Evolutionary conservation across 1,284 basidiomycete genomes (phyloP).

Genomic region (Amylostereum areolatum): DNA sequence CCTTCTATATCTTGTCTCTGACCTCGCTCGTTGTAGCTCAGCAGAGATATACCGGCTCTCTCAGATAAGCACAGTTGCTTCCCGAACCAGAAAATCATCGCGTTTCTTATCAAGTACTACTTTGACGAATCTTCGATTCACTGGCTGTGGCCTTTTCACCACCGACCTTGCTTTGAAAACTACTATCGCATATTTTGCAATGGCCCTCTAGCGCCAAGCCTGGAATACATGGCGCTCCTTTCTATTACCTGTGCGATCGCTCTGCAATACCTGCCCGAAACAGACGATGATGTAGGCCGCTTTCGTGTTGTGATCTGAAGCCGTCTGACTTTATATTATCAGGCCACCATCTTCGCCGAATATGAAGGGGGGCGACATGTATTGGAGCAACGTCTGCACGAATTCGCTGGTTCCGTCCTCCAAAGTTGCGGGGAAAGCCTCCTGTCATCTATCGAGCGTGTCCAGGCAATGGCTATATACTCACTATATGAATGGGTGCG

Average conservation of each 20-base stretch:
- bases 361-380: slow-evolving; percentile 15
- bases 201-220: slow-evolving; percentile 10
- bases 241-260: slow-evolving; percentile 17
- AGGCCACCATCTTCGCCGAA: slow-evolving; percentile 14
- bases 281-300: slow-evolving; percentile 13
- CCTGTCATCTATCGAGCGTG: slow-evolving; percentile 16
- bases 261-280: slow-evolving; percentile 18
- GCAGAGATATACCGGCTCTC: neutral
- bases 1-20: neutral
- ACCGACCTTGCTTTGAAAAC: slow-evolving; percentile 16
- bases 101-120: slow-evolving; percentile 14
- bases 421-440: slow-evolving; percentile 10
- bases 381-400: slow-evolving; percentile 13
- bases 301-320: neutral
- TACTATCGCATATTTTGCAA: slow-evolving; percentile 13
- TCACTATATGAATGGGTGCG: slow-evolving; percentile 17
- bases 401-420: slow-evolving; percentile 14
- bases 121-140: slow-evolving; percentile 17
- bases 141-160: slow-evolving; percentile 16
- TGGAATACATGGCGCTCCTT: slow-evolving; percentile 17
- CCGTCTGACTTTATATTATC: neutral
- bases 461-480: slow-evolving; percentile 15
- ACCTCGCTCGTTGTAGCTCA: slow-evolving; percentile 4
- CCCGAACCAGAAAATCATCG: slow-evolving; percentile 15
- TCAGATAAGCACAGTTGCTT: slow-evolving; percentile 13